Conservation (phyloP, 2,329 filamentous ascomycete species). For the Aureobasidium melanogenum region DNA sequence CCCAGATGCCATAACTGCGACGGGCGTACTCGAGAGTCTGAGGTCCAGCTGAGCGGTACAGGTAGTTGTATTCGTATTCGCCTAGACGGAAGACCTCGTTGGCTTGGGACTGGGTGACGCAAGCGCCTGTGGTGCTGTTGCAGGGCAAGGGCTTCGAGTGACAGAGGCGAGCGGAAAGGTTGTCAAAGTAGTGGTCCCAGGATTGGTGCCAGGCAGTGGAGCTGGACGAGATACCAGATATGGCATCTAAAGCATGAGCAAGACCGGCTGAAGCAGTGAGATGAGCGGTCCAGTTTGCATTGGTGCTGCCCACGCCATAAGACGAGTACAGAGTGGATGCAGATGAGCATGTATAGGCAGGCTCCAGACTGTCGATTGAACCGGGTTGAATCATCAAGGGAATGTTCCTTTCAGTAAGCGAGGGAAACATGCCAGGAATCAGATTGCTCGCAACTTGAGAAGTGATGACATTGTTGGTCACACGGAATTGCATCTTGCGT, state of each 20-base stretch:
- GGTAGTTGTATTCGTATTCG: conserved; percentile 71
- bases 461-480: conserved; percentile 77
- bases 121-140: conserved; percentile 45
- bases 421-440: conserved; percentile 58
- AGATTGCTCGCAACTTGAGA: conserved; percentile 72
- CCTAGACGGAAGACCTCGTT: conserved; percentile 67
- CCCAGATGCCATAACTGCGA: conserved; percentile 60
- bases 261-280: conserved; percentile 48
- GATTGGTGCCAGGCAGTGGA: conserved; percentile 58
- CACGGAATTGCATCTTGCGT: conserved; percentile 53
- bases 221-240: conserved; percentile 54
- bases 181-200: conserved; percentile 80
- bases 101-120: conserved; percentile 54
- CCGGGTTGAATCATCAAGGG: conserved; percentile 41
- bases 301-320: conserved; percentile 39
- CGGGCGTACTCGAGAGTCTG: conserved; percentile 54
- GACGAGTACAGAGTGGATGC: conserved; percentile 37
- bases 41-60: conserved; percentile 57
- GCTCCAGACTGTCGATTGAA: conserved; percentile 64
- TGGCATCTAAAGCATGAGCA: conserved; percentile 52
- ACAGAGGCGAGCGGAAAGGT: conserved; percentile 69
- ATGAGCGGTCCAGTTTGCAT: conserved; percentile 53
- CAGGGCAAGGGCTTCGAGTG: conserved; percentile 66
- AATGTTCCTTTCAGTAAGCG: conserved; percentile 19
- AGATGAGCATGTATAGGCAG: conserved; percentile 56